Evolutionary conservation across 2,329 filamentous ascomycete species (phyloP), one percentile per base, ranked within the genome.

Genomic region (Fusarium virguliforme): DNA sequence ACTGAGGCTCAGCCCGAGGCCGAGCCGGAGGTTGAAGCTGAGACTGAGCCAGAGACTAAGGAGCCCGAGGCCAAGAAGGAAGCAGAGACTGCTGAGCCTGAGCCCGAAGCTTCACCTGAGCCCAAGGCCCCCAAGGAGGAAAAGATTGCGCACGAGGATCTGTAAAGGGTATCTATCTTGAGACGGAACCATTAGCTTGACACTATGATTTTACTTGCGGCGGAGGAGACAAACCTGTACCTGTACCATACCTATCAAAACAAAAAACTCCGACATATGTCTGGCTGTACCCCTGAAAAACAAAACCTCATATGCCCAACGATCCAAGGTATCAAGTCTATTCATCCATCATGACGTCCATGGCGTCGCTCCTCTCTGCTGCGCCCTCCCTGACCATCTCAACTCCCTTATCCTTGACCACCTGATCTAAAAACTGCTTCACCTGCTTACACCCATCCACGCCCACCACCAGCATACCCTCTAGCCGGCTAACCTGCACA

Each of bases 391-490:
- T 83, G 13, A 94, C 80, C 83, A 94, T 89, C 78, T 85, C 86
- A 65, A 82, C 85, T 4, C 92, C 92, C 80, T 91, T 91, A 48
- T 88, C 89, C 78, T 91, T 89, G 50, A 98, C 91, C 13, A 97
- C 91, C 7, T 86, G 85, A 80, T 98, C 95, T 76, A 99, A 79
- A 55, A 97, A 92, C 72, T 90, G 87, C 70, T 93, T 88, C 40
- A 98, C 90, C 79, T 95, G 92, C 81, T 92, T 94, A 81, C 95
- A 98, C 6, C 95, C 96, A 79, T 98, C 95, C 54, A 98, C 90
- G 0, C 92, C 95, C 1, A 97, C 94, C 0, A 93, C 94, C 74
- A 99, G 83, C 95, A 99, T 97, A 1, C 93, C 93, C 83, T 99
- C 95, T 65, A 98, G 79, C 63, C 94, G 88, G 64, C 87, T 87